Conservation (phyloP, 2,329 filamentous ascomycete genomes). For the Talaromyces sp. region DNA sequence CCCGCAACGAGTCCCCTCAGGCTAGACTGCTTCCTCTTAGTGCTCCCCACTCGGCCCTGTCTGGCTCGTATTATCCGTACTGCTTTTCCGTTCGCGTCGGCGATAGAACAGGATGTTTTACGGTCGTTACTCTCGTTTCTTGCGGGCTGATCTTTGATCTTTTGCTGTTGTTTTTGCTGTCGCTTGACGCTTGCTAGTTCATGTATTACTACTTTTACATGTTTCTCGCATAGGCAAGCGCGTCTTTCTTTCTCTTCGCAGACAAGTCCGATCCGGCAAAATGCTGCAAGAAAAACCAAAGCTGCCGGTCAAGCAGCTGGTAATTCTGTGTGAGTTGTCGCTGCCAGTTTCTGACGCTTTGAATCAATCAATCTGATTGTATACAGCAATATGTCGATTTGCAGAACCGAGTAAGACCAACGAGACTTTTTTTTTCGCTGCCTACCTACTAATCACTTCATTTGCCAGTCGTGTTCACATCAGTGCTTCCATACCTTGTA, state of each 20-base stretch:
- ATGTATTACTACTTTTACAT: background rate
- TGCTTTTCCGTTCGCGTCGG: background rate
- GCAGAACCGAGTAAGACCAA: slow-evolving; percentile 57
- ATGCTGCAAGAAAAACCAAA: slow-evolving; percentile 43
- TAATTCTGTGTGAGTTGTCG: slow-evolving; percentile 61
- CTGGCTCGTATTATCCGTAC: background rate
- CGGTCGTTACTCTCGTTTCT: background rate
- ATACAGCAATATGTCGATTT: slow-evolving; percentile 66
- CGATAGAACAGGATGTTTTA: background rate
- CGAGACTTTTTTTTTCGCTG: background rate
- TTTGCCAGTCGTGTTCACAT: slow-evolving; percentile 52
- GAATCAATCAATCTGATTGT: background rate
- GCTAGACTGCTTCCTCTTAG: background rate
- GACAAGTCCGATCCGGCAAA: background rate
- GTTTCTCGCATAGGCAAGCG: background rate
- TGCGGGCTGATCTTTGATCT: background rate
- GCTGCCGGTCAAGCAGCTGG: slow-evolving; percentile 69
- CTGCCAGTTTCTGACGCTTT: slow-evolving; percentile 19
- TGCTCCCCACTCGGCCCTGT: background rate
- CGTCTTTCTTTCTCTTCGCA: background rate
- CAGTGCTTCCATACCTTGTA: slow-evolving; percentile 58
- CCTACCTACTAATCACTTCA: slow-evolving; percentile 10
- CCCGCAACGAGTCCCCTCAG: background rate
- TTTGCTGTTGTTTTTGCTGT: background rate
- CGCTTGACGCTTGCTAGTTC: background rate